phyloP scores from a whole-genome alignment of 139 green algal genomes.

The Zygnema cylindricum region DNA sequence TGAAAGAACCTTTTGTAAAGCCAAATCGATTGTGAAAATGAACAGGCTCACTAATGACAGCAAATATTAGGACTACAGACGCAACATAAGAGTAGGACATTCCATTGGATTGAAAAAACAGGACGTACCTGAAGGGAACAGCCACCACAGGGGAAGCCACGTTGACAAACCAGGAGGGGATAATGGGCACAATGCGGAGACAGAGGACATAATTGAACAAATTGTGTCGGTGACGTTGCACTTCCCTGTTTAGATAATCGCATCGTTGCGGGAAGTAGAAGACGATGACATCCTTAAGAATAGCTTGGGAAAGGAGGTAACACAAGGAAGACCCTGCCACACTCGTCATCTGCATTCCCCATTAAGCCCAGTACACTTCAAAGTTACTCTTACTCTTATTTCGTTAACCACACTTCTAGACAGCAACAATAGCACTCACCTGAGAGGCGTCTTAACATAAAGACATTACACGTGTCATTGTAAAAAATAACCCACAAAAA shows the following conservation, averaged over 20 bases:
- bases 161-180: constrained; percentile 85
- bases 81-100: neutral
- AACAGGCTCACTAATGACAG: constrained; percentile 10
- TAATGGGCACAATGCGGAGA: constrained; percentile 76
- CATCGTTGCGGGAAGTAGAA: constrained; percentile 69
- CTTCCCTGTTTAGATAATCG: constrained; percentile 58
- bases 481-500: no score
- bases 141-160: constrained; percentile 76
- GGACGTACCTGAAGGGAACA: constrained; percentile 66
- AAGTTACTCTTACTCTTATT: no score
- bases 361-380: no score
- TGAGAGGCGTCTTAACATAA: no score
- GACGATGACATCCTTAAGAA: constrained; percentile 67
- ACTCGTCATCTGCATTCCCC: constrained; percentile 65
- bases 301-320: constrained; percentile 53
- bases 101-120: constrained; percentile 11
- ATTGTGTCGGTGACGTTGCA: constrained; percentile 61
- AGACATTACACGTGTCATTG: no score
- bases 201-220: constrained; percentile 83
- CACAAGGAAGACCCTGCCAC: constrained; percentile 26
- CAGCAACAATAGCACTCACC: no score
- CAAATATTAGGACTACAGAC: constrained; percentile 22
- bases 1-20: neutral
- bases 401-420: no score
- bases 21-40: constrained; percentile 12